Conservation (phyloP, 2,329 filamentous ascomycete genomes). For the Trichothecium roseum region DNA sequence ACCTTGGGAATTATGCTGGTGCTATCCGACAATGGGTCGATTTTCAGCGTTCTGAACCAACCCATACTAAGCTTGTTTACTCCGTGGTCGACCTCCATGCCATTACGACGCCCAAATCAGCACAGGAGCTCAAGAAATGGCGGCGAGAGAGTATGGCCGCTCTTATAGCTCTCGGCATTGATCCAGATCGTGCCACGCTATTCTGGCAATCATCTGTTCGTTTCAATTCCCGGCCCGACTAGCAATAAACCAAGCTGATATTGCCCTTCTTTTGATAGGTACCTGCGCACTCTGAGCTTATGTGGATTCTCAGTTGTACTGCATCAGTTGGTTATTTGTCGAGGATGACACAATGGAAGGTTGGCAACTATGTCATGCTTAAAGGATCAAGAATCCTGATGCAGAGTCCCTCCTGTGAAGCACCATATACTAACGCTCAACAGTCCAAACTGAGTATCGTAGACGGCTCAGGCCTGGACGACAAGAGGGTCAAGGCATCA, state of each 20-base stretch:
- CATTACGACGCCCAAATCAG: conserved; percentile 67
- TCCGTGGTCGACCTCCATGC: conserved; percentile 92
- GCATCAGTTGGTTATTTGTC: conserved; percentile 89
- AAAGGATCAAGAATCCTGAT: background rate
- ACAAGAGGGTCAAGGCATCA: conserved; percentile 43
- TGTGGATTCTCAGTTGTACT: conserved; percentile 93
- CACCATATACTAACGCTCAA: background rate
- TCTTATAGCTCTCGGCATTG: conserved; percentile 72
- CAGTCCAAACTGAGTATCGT: conserved; percentile 67
- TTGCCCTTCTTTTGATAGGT: conserved; percentile 36
- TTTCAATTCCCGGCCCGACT: conserved; percentile 4
- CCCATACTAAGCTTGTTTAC: conserved; percentile 57
- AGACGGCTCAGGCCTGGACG: conserved; percentile 46
- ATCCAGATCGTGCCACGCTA: conserved; percentile 64
- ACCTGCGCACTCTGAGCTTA: conserved; percentile 73
- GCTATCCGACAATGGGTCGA: conserved; percentile 79
- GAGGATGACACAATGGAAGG: conserved; percentile 99
- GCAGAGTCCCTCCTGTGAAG: background rate
- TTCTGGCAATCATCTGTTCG: conserved; percentile 74
- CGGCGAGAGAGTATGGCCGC: conserved; percentile 69
- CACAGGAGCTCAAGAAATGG: conserved; percentile 48
- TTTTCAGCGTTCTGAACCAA: conserved; percentile 54
- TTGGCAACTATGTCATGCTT: conserved; percentile 18
- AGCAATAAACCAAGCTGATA: background rate
- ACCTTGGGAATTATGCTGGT: conserved; percentile 91